phyloP scores from a whole-genome alignment of 345 rosid genomes.

The Alliaria petiolata region DNA sequence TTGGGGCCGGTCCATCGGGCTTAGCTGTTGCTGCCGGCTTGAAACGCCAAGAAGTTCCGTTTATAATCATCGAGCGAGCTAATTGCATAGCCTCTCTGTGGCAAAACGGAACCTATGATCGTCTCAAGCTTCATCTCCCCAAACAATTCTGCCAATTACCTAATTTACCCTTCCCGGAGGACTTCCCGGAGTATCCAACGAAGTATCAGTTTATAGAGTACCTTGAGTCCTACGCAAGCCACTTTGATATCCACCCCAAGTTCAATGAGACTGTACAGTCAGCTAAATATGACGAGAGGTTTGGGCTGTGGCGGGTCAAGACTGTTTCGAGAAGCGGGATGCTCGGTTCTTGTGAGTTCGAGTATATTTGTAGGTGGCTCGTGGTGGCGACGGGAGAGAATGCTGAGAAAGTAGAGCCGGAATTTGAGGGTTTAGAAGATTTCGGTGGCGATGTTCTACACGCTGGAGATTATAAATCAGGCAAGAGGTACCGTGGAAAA shows the following conservation, averaged over 20 bases:
- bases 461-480: constrained; percentile 71
- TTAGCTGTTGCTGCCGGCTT: constrained; percentile 61
- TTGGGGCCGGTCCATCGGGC: constrained; percentile 89
- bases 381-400: constrained; percentile 87
- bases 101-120: constrained; percentile 71
- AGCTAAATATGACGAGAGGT: constrained; percentile 57
- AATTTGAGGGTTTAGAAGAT: constrained; percentile 56
- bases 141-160: constrained; percentile 76
- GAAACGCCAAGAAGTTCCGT: constrained; percentile 61
- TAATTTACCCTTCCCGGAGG: constrained; percentile 50
- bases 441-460: constrained; percentile 58
- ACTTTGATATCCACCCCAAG: constrained; percentile 54
- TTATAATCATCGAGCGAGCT: constrained; percentile 66
- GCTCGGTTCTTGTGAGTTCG: constrained; percentile 38
- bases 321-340: constrained; percentile 33
- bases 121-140: constrained; percentile 85
- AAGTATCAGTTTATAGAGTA: constrained; percentile 64
- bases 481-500: constrained; percentile 50
- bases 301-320: constrained; percentile 65
- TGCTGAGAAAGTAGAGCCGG: constrained; percentile 68
- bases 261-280: constrained; percentile 70
- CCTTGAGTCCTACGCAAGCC: constrained; percentile 59
- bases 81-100: constrained; percentile 79
- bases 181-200: constrained; percentile 69
- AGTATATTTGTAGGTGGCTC: constrained; percentile 76